These are phyloP conservation scores for Sarcomyxa edulis DNA, from an alignment of 768 basidiomycete species.

Conservation along the genomic window DNA sequence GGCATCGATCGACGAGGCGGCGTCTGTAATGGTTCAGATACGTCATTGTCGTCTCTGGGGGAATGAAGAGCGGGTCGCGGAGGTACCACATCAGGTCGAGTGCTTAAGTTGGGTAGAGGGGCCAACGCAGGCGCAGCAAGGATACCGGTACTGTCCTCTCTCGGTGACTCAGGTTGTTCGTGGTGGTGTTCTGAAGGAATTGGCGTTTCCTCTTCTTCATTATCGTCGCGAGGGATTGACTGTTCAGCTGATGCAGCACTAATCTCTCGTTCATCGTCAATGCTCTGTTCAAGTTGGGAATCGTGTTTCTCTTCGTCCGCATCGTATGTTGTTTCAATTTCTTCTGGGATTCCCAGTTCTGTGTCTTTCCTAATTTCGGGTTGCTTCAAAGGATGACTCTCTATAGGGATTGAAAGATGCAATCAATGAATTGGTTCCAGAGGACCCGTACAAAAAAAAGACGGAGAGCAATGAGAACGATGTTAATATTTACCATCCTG, in stretches of 20 bases:
- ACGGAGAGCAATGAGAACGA: conserved; percentile 1
- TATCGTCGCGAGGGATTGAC: neutral
- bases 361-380: no score
- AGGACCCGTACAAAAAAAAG: conserved; percentile 10
- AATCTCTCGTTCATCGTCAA: conserved; percentile 5
- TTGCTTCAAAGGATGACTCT: no score
- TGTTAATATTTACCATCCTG: conserved; percentile 29
- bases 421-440: conserved; percentile 26
- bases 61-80: neutral
- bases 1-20: conserved; percentile 12
- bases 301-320: conserved; percentile 3
- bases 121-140: no score
- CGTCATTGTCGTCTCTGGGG: no score
- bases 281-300: neutral
- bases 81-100: neutral
- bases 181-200: neutral
- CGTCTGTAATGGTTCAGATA: no score
- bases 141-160: no score
- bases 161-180: neutral
- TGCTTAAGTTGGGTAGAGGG: neutral
- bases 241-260: neutral
- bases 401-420: neutral
- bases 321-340: conserved; percentile 9
- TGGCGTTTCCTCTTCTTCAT: conserved; percentile 3
- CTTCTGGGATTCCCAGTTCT: conserved; percentile 9